A percentile compares a stretch with the other conserved stretches of the same genome.
phyloP scores from a whole-genome alignment of 139 green algal species.

The Chloropicon primus region DNA sequence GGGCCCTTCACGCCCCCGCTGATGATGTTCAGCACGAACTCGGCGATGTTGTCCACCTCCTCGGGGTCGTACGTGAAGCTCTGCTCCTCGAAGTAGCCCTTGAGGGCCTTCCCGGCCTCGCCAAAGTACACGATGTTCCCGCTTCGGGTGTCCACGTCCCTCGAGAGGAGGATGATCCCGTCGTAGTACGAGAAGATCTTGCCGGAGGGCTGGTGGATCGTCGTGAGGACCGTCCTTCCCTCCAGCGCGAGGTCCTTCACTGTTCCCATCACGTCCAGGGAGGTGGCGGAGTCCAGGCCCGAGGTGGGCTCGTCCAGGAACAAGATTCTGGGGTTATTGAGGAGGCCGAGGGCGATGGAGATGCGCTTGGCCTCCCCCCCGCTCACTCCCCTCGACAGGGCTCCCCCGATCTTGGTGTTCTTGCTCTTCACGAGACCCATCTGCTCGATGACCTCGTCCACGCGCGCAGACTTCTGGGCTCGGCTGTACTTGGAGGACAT shows the following conservation, averaged over 20 bases:
- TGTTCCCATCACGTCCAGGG: slow-evolving; percentile 27
- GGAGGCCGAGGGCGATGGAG: not conserved
- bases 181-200: slow-evolving; percentile 1
- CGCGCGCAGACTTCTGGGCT: not conserved
- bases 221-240: not conserved
- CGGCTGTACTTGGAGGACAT: not conserved
- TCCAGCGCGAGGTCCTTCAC: not conserved
- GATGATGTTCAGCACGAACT: not conserved
- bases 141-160: not conserved
- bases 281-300: slow-evolving; percentile 8
- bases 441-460: not conserved
- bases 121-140: not conserved
- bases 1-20: not conserved
- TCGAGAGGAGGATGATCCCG: not conserved
- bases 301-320: slow-evolving; percentile 36
- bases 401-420: not conserved
- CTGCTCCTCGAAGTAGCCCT: not conserved
- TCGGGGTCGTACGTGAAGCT: not conserved
- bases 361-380: not conserved
- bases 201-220: not conserved
- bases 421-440: not conserved
- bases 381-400: not conserved
- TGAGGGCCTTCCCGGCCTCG: not conserved
- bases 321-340: slow-evolving; percentile 46
- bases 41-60: not conserved